Base-by-base conservation (phyloP, 1,284 basidiomycete genomes). In the Anthracocystis panici-leucophaei region DNA sequence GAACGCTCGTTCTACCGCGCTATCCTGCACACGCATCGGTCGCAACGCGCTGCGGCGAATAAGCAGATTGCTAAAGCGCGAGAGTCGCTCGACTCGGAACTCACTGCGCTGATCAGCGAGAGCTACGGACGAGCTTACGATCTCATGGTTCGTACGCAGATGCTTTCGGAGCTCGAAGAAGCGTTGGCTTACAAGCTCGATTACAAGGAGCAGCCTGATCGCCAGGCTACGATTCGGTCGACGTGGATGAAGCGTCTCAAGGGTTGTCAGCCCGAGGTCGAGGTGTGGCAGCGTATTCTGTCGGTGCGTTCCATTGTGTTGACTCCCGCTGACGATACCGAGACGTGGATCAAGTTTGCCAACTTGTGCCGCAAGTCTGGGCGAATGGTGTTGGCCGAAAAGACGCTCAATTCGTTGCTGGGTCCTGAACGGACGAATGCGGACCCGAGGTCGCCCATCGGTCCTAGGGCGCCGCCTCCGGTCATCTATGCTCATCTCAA, bases 401-500 rank as follows among this genome's bases (percentile, higher is more conserved):
- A 99, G 88, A 97, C 97, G 2, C 92, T 99, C 81, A 95, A 96
- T 78, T 83, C 81, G 51, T 71, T 85, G 42, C 63, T 85, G 20
- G 83, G 83, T 21, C 82, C 82, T 6, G 83, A 85, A 12, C 71
- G 70, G 2, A 62, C 65, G 18, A 79, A 72, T 38, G 55, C 45
- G 18, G 79, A 82, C 35, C 55, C 77, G 18, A 62, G 74, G 38
- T 67, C 79, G 49, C 71, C 75, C 27, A 61, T 73, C 38, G 81
- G 79, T n/a, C 82, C 82, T 16, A 76, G 81, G 25, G 59, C 87
- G 90, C 94, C 97, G 7, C 96, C 96, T 1, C 92, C 94, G 76
- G 96, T 99, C 70, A 94, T 99, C 41, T 99, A 99, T 83, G 94
- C 97, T 2, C 95, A 97, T 81, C 89, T 98, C 76, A 97, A 98